These are phyloP conservation scores for Adenanthera pavonina DNA, from an alignment of 306 rosid genomes.

Conservation along the genomic window DNA sequence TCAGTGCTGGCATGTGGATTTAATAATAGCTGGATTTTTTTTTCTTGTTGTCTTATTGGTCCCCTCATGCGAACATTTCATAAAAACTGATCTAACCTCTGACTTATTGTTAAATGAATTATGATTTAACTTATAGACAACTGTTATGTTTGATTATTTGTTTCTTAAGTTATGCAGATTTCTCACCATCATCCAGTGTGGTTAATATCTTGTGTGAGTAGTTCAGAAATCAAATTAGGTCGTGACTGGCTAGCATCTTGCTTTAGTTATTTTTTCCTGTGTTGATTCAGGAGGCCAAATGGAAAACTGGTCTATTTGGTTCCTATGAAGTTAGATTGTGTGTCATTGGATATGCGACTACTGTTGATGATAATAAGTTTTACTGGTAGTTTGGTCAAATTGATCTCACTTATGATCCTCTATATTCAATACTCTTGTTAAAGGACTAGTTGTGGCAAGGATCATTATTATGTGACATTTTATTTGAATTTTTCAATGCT, in stretches of 20 bases:
- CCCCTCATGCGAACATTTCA: conserved; percentile 21
- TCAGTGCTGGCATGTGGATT: conserved; percentile 25
- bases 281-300: not conserved
- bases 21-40: conserved; percentile 7
- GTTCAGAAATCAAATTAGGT: conserved; percentile 32
- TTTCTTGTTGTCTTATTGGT: conserved; percentile 10
- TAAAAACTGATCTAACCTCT: conserved; percentile 27
- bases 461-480: not conserved
- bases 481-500: conserved; percentile 1
- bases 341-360: conserved; percentile 7
- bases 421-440: not conserved
- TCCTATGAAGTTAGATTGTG: conserved; percentile 5
- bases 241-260: not conserved
- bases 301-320: not conserved
- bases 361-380: conserved; percentile 31
- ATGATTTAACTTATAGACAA: not conserved
- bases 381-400: conserved; percentile 4
- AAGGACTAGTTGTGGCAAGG: conserved; percentile 3
- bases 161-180: conserved; percentile 18
- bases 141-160: conserved; percentile 19
- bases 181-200: conserved; percentile 30
- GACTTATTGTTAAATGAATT: not conserved
- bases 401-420: conserved; percentile 34
- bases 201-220: conserved; percentile 12
- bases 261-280: not conserved